Percentiles rank a stretch among this genome's conserved stretches.
phyloP scores from a whole-genome alignment of 2,329 filamentous ascomycete genomes.

The Aspergillus phoenicis region DNA sequence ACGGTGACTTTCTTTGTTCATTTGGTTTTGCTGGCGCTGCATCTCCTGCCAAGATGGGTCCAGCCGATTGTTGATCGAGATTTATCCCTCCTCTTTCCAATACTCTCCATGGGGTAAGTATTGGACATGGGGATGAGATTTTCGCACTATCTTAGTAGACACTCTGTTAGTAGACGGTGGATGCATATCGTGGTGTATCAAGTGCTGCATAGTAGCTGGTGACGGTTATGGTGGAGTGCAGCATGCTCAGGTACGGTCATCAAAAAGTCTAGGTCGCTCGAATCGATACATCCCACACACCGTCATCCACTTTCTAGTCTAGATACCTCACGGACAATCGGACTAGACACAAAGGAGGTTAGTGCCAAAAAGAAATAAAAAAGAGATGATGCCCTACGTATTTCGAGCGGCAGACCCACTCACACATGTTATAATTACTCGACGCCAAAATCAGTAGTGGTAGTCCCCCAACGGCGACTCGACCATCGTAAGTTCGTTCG shows the following conservation, averaged over 20 bases:
- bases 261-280: background rate
- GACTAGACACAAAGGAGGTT: background rate
- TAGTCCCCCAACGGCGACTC: background rate
- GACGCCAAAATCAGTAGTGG: background rate
- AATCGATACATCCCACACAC: background rate
- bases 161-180: too few relatives aligned
- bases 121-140: background rate
- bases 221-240: background rate
- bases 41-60: conserved; percentile 6
- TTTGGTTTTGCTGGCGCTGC: background rate
- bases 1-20: background rate
- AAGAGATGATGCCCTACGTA: background rate
- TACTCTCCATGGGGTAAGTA: background rate
- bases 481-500: background rate
- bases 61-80: conserved; percentile 1
- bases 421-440: background rate
- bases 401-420: background rate
- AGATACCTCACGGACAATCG: background rate
- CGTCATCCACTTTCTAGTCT: background rate
- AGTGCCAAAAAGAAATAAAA: background rate
- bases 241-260: background rate
- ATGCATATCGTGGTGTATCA: background rate
- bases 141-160: too few relatives aligned
- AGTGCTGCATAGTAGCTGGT: background rate
- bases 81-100: too few relatives aligned